A percentile compares a stretch with the other conserved stretches of the same genome.
Evolutionary conservation across 108 stramenopile genomes (phyloP).

Genomic region (Discostella stelligeroides): DNA sequence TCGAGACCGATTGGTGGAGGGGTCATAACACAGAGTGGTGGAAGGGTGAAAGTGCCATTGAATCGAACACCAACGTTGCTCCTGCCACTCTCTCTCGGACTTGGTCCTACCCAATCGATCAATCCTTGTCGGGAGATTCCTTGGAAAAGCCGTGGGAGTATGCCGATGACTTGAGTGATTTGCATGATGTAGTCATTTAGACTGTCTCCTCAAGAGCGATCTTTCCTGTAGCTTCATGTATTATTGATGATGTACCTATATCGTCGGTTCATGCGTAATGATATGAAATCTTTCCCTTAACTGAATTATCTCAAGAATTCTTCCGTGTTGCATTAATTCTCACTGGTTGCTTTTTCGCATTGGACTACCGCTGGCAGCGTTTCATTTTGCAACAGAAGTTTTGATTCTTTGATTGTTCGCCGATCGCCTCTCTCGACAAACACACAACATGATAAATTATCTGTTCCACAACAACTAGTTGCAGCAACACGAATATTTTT

Average conservation of each 20-base stretch:
- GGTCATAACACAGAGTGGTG: constrained; percentile 22
- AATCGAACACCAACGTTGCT: constrained; percentile 17
- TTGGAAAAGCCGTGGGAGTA: not conserved
- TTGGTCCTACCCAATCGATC: constrained; percentile 33
- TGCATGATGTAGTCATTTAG: constrained; percentile 39
- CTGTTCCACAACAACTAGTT: not conserved
- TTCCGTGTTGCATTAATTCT: no score
- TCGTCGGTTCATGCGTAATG: no score
- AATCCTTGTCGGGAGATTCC: constrained; percentile 24
- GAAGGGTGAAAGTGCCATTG: constrained; percentile 15
- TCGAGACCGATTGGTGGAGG: constrained; percentile 34
- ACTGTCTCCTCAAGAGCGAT: not conserved
- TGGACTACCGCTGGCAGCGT: no score
- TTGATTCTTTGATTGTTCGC: not conserved
- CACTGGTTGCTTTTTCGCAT: no score
- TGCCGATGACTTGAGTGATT: constrained; percentile 24
- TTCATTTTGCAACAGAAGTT: no score
- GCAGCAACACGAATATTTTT: constrained; percentile 34
- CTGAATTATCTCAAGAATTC: no score
- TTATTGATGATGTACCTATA: no score
- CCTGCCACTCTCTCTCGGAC: constrained; percentile 15
- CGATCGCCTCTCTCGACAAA: not conserved
- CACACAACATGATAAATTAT: not conserved
- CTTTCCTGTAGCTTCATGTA: no score
- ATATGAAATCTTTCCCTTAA: no score